Evolutionary conservation across 1,284 basidiomycete genomes (phyloP), one percentile per base, ranked within the genome.

Genomic region (Tremellales sp.): DNA sequence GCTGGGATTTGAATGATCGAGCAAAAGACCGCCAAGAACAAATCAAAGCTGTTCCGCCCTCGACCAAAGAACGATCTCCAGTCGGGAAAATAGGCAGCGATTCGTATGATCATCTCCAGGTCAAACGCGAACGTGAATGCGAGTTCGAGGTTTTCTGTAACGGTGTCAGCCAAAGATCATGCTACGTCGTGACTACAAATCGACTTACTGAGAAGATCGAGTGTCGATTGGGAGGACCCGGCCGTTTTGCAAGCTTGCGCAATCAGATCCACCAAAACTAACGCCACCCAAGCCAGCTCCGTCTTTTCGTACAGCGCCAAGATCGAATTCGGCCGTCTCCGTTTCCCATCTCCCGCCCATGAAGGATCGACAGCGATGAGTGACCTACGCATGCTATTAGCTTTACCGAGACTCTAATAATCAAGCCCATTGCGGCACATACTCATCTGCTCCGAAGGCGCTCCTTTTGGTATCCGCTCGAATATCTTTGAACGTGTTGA

Each of bases 401-500:
- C 7, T 24, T 26, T 27, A 9, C 31, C 36, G 19, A 12, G 24
- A 26, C 29, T 22, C 6, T 22, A 39, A 25, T 22, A 22, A 9
- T 21, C 16, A 46, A n/a, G n/a, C n/a, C n/a, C n/a, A n/a, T n/a
- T 8, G 18, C 24, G 32, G 22, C 18, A 73, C 75, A 49, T 58
- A 83, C 85, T 78, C 75, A 18, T 80, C 81, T 32, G 89, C 90
- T 46, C 88, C 89, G 66, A 97, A 98, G 0, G 94, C 94, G 68
- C 89, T 93, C 68, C 85, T 86, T 68, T 87, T 83, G 2, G 93
- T 97, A 59, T 89, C 84, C 5, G 84, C 80, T 18, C 90, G 79
- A 53, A 97, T 94, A 13, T 86, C 87, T 21, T 84, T 84, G 70
- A 98, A 98, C 0, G 89, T 91, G 68, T 92, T 90, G 35, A 92